These are phyloP conservation scores for Pochonia chlamydosporia DNA, from an alignment of 2,329 filamentous ascomycete genomes.

Conservation along the genomic window DNA sequence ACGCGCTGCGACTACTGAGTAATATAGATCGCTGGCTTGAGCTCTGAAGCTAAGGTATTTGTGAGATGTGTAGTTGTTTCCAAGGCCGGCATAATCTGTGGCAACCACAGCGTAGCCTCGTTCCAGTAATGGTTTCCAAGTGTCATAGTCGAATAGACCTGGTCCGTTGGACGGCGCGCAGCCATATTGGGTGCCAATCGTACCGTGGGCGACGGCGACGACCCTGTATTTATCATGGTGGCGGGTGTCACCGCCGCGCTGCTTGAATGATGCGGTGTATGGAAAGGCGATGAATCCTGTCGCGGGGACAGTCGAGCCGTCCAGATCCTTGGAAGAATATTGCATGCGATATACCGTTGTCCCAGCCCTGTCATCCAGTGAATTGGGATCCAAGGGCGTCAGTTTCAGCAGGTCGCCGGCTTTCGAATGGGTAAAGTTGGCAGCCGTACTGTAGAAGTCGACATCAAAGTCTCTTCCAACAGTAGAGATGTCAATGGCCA, in stretches of 20 bases:
- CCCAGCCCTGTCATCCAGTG: constrained; percentile 7
- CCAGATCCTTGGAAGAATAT: constrained; percentile 12
- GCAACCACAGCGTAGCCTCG: constrained; percentile 14
- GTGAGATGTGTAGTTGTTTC: constrained; percentile 14
- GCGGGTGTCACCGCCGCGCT: too few species aligned
- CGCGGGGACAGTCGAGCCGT: constrained; percentile 9
- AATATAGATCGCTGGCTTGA: constrained; percentile 13
- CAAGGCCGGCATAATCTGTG: constrained; percentile 17
- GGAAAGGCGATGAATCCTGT: constrained; percentile 12
- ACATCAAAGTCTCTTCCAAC: constrained; percentile 10
- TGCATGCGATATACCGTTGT: constrained; percentile 12
- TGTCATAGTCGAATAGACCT: constrained; percentile 8
- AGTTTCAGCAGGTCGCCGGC: constrained; percentile 14
- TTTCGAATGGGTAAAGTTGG: constrained; percentile 9
- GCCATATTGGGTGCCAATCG: constrained; percentile 7
- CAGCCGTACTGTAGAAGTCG: constrained; percentile 10
- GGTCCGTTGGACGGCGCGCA: constrained; percentile 10
- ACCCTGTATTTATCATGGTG: too few species aligned
- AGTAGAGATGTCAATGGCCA: neutral
- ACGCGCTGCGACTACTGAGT: constrained; percentile 8
- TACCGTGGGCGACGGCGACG: constrained; percentile 13
- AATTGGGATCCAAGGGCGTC: constrained; percentile 6
- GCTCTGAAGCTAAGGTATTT: constrained; percentile 12
- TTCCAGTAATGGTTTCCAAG: constrained; percentile 7
- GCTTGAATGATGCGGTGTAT: too few species aligned